Conservation (phyloP, 1,139 yeast genomes). For the Yamadazyma epiphylla region DNA sequence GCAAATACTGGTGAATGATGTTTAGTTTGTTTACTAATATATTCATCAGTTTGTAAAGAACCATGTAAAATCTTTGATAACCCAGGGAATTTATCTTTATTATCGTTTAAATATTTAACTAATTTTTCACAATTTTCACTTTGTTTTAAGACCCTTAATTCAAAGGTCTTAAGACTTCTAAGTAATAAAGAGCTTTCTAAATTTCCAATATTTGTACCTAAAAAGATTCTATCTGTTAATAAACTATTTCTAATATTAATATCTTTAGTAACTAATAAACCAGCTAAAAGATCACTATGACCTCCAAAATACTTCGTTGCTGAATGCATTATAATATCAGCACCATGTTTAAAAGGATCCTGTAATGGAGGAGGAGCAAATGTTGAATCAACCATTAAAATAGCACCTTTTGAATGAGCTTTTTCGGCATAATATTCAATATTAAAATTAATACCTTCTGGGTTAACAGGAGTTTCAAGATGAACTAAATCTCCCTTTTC, state of each 20-base stretch:
- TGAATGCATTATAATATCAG: constrained; percentile 81
- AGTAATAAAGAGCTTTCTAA: constrained; percentile 71
- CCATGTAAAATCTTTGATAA: constrained; percentile 62
- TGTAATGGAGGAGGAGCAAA: constrained; percentile 92
- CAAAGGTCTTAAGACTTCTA: constrained; percentile 78
- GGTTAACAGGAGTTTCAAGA: constrained; percentile 86
- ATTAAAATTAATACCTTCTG: constrained; percentile 69
- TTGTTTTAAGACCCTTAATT: constrained; percentile 65
- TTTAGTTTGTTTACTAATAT: constrained; percentile 65
- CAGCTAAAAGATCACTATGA: constrained; percentile 88
- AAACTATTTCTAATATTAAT: constrained; percentile 41
- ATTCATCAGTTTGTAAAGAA: constrained; percentile 65
- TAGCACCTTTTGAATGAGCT: constrained; percentile 69
- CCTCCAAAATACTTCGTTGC: constrained; percentile 93
- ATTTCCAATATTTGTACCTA: constrained; percentile 79
- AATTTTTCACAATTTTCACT: constrained; percentile 59
- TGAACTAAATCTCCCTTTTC: constrained; percentile 74
- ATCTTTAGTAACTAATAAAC: constrained; percentile 65
- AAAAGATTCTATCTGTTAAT: constrained; percentile 54
- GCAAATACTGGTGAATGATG: constrained; percentile 75
- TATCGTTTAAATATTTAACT: constrained; percentile 54
- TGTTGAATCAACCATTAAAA: constrained; percentile 74
- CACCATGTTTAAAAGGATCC: constrained; percentile 76
- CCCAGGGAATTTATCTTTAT: constrained; percentile 43
- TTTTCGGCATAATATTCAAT: constrained; percentile 56